Percentiles rank a stretch among this genome's conserved stretches.
Conservation (phyloP, 345 rosid genomes). For the Brassica cretica region DNA sequence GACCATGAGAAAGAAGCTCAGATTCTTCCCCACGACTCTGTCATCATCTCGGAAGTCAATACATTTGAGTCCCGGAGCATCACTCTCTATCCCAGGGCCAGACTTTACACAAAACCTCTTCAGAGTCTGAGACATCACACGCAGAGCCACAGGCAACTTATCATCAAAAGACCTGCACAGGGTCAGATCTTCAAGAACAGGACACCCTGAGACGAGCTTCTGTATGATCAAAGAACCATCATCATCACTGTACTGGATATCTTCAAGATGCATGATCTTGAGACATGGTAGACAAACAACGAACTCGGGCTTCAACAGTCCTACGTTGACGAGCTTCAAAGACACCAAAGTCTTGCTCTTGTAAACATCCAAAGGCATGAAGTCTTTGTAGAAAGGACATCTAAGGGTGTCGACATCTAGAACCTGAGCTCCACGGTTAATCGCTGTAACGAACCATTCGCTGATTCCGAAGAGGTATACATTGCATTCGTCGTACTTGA, state of each 20-base stretch:
- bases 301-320: not conserved
- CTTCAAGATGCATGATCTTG: conserved; percentile 25
- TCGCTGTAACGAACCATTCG: not conserved
- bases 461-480: not conserved
- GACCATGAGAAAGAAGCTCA: conserved; percentile 5
- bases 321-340: not conserved
- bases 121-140: not conserved
- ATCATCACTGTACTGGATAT: not conserved
- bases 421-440: not conserved
- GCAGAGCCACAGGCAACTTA: not conserved
- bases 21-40: not conserved
- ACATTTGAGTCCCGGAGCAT: not conserved
- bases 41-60: not conserved
- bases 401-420: not conserved
- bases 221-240: conserved; percentile 8
- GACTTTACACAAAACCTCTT: not conserved
- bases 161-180: not conserved
- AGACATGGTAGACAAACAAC: conserved; percentile 15
- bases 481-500: not conserved
- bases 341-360: conserved; percentile 20
- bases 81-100: not conserved
- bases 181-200: conserved; percentile 19
- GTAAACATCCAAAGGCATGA: conserved; percentile 5
- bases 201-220: conserved; percentile 16
- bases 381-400: not conserved